Conservation (phyloP, 164 flowering plant genomes). For the Liriodendron chinense region DNA sequence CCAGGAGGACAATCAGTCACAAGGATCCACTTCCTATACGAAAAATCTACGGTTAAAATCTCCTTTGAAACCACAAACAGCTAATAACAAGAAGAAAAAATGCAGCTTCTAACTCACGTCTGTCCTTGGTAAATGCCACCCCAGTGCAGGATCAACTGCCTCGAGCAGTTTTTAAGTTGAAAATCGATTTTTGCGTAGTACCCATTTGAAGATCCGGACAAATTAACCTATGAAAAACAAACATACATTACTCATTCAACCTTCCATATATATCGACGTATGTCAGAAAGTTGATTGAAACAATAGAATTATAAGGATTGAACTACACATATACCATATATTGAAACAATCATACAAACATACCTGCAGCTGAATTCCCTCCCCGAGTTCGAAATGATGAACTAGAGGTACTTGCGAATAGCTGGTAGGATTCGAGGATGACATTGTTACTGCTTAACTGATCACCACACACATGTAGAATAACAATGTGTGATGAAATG, state of each 20-base stretch:
- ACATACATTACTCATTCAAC: neutral
- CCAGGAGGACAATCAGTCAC: constrained; percentile 30
- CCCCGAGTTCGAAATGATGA: constrained; percentile 34
- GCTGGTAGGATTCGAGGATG: constrained; percentile 15
- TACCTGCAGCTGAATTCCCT: constrained; percentile 40
- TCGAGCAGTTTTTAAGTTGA: constrained; percentile 34
- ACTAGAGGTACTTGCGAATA: constrained; percentile 19
- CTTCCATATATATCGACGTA: no score
- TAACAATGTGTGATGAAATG: neutral
- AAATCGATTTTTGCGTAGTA: constrained; percentile 30
- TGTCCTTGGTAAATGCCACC: constrained; percentile 38
- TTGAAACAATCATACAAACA: neutral
- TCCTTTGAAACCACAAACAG: neutral
- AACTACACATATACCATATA: neutral
- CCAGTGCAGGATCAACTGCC: constrained; percentile 42
- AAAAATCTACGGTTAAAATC: neutral
- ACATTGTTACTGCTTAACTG: constrained; percentile 12
- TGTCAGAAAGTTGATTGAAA: no score
- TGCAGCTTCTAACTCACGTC: constrained; percentile 18
- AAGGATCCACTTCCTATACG: constrained; percentile 38
- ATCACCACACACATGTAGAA: neutral
- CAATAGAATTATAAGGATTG: neutral
- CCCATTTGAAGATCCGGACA: constrained; percentile 29
- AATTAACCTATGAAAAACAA: constrained; percentile 27
- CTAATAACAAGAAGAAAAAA: neutral